A percentile compares a stretch with the other conserved stretches of the same genome.
These are phyloP conservation scores for Geotrichum siamense DNA, from an alignment of 1,139 yeast species.

Conservation along the genomic window DNA sequence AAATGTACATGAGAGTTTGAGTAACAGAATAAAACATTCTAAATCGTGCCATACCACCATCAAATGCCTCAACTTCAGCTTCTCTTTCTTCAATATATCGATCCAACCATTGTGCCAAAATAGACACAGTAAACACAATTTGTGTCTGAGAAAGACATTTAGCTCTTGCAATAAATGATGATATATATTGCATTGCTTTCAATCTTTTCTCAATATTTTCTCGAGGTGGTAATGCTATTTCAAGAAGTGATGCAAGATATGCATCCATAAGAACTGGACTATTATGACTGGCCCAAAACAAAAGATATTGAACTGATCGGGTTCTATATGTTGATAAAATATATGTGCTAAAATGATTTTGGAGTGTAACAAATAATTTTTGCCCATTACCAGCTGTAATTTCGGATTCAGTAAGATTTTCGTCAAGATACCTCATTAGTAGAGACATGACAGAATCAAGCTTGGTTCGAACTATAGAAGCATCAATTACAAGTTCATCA, in stretches of 20 bases:
- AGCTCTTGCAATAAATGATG: conserved; percentile 89
- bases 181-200: conserved; percentile 84
- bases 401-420: conserved; percentile 46
- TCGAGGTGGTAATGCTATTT: conserved; percentile 62
- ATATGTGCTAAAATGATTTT: conserved; percentile 71
- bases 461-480: conserved; percentile 39
- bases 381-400: conserved; percentile 59
- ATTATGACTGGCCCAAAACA: conserved; percentile 76
- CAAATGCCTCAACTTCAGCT: conserved; percentile 56
- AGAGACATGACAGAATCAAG: conserved; percentile 59
- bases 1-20: conserved; percentile 84
- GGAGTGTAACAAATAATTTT: conserved; percentile 65
- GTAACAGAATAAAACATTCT: conserved; percentile 87
- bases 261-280: conserved; percentile 81
- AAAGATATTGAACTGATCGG: conserved; percentile 74
- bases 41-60: conserved; percentile 47
- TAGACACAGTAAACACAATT: conserved; percentile 68
- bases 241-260: conserved; percentile 72
- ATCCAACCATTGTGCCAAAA: conserved; percentile 75
- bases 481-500: conserved; percentile 27
- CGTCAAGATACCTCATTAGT: conserved; percentile 46
- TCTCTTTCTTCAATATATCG: conserved; percentile 79
- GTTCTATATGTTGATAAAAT: conserved; percentile 90
- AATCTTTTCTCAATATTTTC: conserved; percentile 70
- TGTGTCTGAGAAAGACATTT: conserved; percentile 63